These are phyloP conservation scores for Kernera saxatilis DNA, from an alignment of 345 rosid species.

Conservation along the genomic window DNA sequence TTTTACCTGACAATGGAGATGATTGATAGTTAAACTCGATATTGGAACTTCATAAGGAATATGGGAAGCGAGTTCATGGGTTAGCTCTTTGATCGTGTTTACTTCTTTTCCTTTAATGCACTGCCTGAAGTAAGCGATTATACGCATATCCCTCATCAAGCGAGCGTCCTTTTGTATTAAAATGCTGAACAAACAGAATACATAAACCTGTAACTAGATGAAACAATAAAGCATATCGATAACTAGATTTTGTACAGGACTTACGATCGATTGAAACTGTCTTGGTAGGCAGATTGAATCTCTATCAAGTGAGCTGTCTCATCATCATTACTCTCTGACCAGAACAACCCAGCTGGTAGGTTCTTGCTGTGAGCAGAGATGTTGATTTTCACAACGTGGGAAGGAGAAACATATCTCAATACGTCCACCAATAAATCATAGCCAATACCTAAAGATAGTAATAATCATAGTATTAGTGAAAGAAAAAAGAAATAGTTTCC, in stretches of 20 bases:
- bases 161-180: constrained; percentile 59
- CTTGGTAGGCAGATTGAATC: constrained; percentile 60
- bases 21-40: constrained; percentile 61
- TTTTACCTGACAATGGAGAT: constrained; percentile 77
- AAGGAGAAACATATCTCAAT: constrained; percentile 61
- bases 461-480: neutral
- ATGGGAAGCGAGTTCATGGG: constrained; percentile 74
- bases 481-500: neutral
- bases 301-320: constrained; percentile 52
- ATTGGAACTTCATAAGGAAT: constrained; percentile 88
- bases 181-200: constrained; percentile 34
- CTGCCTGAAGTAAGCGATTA: constrained; percentile 84
- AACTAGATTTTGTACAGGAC: constrained; percentile 25
- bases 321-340: constrained; percentile 47
- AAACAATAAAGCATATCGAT: neutral
- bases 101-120: constrained; percentile 59
- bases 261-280: constrained; percentile 72
- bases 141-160: constrained; percentile 67
- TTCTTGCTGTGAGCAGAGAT: constrained; percentile 61
- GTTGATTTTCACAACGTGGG: constrained; percentile 86
- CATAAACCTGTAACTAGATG: neutral
- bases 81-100: constrained; percentile 73
- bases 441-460: constrained; percentile 63
- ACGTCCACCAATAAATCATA: constrained; percentile 75
- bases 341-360: constrained; percentile 75